Conservation (phyloP, 2,329 filamentous ascomycete species). For the Keithomyces neogunnii region DNA sequence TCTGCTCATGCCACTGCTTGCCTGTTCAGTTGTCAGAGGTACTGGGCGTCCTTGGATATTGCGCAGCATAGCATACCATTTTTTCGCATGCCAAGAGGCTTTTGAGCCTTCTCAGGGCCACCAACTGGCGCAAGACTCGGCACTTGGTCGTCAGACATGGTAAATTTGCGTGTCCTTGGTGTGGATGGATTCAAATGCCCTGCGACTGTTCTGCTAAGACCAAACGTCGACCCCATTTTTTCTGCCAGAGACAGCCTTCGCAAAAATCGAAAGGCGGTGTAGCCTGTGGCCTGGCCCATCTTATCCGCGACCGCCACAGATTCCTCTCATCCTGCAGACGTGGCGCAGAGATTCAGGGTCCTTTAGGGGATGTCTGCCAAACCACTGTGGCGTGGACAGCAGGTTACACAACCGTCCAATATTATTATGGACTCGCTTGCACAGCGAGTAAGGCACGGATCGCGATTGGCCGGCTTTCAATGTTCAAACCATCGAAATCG, state of each 20-base stretch:
- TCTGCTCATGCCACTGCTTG: slow-evolving; percentile 86
- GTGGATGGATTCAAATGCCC: neutral
- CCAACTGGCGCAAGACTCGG: neutral
- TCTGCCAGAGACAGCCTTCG: neutral
- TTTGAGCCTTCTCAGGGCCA: slow-evolving; percentile 24
- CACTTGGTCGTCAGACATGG: slow-evolving; percentile 4
- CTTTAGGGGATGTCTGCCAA: neutral
- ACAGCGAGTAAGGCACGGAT: neutral
- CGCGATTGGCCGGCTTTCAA: neutral
- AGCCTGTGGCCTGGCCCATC: neutral
- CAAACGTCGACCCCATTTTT: slow-evolving; percentile 1
- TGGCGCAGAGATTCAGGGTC: slow-evolving; percentile 5
- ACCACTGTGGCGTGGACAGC: neutral
- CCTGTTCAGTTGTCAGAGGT: slow-evolving; percentile 44
- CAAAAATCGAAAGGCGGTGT: slow-evolving; percentile 2
- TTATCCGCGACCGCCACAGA: neutral
- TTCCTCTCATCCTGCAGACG: neutral
- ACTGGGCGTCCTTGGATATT: neutral
- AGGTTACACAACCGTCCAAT: neutral
- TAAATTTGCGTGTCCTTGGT: neutral
- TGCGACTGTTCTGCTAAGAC: neutral
- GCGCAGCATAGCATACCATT: slow-evolving; percentile 55
- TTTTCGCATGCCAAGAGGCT: slow-evolving; percentile 61
- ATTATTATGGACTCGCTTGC: neutral
- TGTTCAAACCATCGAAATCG: too few relatives aligned